phyloP scores from a whole-genome alignment of 2,329 filamentous ascomycete species.

The Phaeomoniella chlamydospora region DNA sequence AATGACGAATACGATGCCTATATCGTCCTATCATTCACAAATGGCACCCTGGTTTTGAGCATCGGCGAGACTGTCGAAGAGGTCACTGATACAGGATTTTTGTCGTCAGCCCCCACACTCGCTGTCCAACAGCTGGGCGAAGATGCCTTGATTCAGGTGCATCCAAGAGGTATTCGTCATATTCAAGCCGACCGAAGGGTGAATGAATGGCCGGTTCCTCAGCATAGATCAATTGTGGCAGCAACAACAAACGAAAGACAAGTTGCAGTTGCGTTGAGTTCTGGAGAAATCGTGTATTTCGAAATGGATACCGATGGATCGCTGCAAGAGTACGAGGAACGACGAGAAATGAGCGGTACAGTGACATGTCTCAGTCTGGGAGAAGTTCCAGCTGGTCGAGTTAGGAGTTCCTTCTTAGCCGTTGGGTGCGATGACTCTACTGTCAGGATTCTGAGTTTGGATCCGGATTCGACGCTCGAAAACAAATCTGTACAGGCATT shows the following conservation, averaged over 20 bases:
- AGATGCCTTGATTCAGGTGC: conserved; percentile 82
- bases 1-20: conserved; percentile 83
- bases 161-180: conserved; percentile 90
- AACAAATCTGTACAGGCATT: conserved; percentile 90
- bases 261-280: conserved; percentile 85
- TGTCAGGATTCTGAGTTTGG: conserved; percentile 79
- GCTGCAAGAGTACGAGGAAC: conserved; percentile 86
- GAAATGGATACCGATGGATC: conserved; percentile 90
- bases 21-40: conserved; percentile 85
- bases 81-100: conserved; percentile 83
- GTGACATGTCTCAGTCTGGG: conserved; percentile 92
- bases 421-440: conserved; percentile 96
- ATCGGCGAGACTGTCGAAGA: conserved; percentile 96
- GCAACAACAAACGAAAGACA: conserved; percentile 88
- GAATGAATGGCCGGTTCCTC: conserved; percentile 86
- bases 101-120: conserved; percentile 75
- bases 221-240: conserved; percentile 88
- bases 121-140: conserved; percentile 91
- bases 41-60: conserved; percentile 79
- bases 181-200: conserved; percentile 63
- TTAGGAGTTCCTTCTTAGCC: conserved; percentile 82
- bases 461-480: conserved; percentile 79
- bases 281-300: conserved; percentile 94
- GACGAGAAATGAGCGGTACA: conserved; percentile 86
- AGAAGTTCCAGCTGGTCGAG: conserved; percentile 76